Evolutionary conservation across 164 flowering plant species (phyloP).

Genomic region (Annona squamosa): DNA sequence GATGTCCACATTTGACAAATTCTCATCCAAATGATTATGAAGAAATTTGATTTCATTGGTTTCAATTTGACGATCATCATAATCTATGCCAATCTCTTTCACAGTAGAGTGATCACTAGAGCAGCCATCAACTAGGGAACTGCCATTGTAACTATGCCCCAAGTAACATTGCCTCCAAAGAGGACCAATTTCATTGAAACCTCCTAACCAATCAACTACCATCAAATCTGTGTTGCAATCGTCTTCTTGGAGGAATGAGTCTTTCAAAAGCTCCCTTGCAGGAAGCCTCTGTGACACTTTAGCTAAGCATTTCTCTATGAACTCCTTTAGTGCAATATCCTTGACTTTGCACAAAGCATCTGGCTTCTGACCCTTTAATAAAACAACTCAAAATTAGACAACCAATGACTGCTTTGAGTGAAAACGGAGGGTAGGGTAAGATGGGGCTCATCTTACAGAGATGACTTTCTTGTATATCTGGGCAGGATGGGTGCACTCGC

Average conservation of each 20-base stretch:
- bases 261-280: slow-evolving; percentile 77
- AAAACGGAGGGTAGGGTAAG: not conserved
- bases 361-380: slow-evolving; percentile 74
- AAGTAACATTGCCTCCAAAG: slow-evolving; percentile 29
- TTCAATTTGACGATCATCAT: slow-evolving; percentile 29
- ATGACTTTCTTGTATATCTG: slow-evolving; percentile 96
- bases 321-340: slow-evolving; percentile 74
- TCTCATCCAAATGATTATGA: slow-evolving; percentile 53
- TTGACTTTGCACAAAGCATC: slow-evolving; percentile 70
- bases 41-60: slow-evolving; percentile 48
- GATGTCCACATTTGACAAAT: slow-evolving; percentile 43
- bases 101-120: slow-evolving; percentile 27
- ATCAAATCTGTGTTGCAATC: slow-evolving; percentile 38
- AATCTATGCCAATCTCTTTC: slow-evolving; percentile 31
- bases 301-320: slow-evolving; percentile 85
- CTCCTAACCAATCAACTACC: slow-evolving; percentile 28
- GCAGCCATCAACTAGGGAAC: slow-evolving; percentile 32
- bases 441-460: slow-evolving; percentile 48
- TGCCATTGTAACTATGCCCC: slow-evolving; percentile 15
- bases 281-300: slow-evolving; percentile 64
- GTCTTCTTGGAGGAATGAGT: slow-evolving; percentile 79
- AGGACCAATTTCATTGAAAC: slow-evolving; percentile 29
- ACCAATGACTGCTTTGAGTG: not conserved
- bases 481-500: slow-evolving; percentile 92
- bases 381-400: not conserved